Evolutionary conservation across 2,329 filamentous ascomycete genomes (phyloP).

Genomic region (Hypoxylon sp.): DNA sequence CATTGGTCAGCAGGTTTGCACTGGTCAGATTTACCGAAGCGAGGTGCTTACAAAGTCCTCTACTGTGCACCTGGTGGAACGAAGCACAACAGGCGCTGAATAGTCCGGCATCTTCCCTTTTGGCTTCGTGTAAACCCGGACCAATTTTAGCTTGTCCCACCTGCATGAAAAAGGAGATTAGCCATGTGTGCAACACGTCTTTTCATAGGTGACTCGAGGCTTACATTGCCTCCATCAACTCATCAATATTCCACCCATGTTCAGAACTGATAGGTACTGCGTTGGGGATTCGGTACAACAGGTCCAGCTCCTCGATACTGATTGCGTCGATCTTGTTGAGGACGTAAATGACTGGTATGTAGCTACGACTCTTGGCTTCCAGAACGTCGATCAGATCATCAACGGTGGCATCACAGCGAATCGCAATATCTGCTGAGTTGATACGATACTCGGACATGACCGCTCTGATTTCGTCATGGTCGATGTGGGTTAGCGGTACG

Average conservation of each 20-base stretch:
- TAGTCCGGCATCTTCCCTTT: conserved; percentile 97
- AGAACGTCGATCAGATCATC: conserved; percentile 97
- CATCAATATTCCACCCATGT: conserved; percentile 97
- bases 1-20: conserved; percentile 57
- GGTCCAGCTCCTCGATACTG: conserved; percentile 95
- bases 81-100: conserved; percentile 88
- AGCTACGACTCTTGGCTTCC: conserved; percentile 93
- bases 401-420: conserved; percentile 96
- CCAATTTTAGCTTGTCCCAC: conserved; percentile 95
- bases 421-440: conserved; percentile 95
- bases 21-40: conserved; percentile 40
- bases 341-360: conserved; percentile 99
- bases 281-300: conserved; percentile 96
- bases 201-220: conserved; percentile 47
- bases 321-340: conserved; percentile 99
- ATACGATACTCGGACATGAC: conserved; percentile 98
- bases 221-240: conserved; percentile 93
- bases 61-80: conserved; percentile 85
- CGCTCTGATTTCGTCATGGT: conserved; percentile 96
- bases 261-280: conserved; percentile 98
- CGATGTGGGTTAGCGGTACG: conserved; percentile 90
- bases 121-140: conserved; percentile 96
- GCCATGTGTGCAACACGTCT: conserved; percentile 34
- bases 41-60: conserved; percentile 90
- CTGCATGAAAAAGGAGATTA: conserved; percentile 55